These are phyloP conservation scores for Dendrocalamus sinicus DNA, from an alignment of 176 grass and related monocot species.

Conservation along the genomic window DNA sequence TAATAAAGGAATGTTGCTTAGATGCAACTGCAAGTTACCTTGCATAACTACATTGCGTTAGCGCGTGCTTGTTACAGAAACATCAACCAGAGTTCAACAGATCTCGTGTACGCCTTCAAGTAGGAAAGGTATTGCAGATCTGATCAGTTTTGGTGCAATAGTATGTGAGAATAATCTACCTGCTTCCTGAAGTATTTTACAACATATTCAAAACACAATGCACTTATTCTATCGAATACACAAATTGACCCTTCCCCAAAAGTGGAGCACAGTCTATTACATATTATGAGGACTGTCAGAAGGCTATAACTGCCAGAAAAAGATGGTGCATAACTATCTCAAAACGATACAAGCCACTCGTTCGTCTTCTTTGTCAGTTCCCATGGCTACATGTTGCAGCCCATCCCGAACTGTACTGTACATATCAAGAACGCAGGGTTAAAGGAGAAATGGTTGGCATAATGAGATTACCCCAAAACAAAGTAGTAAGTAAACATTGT, in stretches of 20 bases:
- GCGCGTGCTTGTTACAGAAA: too few relatives aligned
- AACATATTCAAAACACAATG: not conserved
- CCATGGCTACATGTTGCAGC: not conserved
- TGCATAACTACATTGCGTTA: too few relatives aligned
- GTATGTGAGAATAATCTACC: not conserved
- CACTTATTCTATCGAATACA: not conserved
- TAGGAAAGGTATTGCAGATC: not conserved
- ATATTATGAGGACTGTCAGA: not conserved
- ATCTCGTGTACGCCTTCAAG: not conserved
- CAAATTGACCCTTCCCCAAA: not conserved
- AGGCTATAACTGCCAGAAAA: not conserved
- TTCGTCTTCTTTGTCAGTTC: not conserved
- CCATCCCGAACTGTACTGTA: not conserved
- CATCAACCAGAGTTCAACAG: not conserved
- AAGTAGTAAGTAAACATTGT: not conserved
- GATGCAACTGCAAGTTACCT: constrained; percentile 36
- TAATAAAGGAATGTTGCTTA: constrained; percentile 22
- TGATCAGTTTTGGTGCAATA: not conserved
- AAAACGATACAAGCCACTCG: not conserved
- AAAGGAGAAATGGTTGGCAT: not conserved
- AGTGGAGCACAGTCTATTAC: not conserved
- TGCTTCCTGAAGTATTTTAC: not conserved
- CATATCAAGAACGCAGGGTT: constrained; percentile 16
- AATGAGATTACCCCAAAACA: not conserved
- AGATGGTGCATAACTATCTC: not conserved